Base-by-base conservation (phyloP, 2,329 filamentous ascomycete species). In the Fusarium pininemorale region DNA sequence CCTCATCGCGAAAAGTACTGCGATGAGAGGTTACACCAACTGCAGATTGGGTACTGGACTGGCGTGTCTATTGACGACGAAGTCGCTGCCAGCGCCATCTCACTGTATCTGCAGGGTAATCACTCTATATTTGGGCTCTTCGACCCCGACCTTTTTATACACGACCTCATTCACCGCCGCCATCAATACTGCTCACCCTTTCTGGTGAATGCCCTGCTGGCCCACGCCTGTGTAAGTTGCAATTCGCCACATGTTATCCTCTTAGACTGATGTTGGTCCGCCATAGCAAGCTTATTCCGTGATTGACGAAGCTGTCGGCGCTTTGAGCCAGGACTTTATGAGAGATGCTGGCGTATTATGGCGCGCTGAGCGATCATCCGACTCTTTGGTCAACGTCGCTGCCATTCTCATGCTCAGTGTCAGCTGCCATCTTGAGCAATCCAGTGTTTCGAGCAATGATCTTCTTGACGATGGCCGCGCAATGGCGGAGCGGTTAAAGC, bases 91-190 rank as follows among this genome's bases (percentile, higher is more conserved):
- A 66, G 72, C 22, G 73, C 77, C 28, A 78, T 83, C 13, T 82
- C 81, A 0, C 63, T 79, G 4, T 83, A 82, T 42, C 72, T 83
- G 2, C 65, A 72, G 51, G 80, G 79, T 11, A 80, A 83, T 14
- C 80, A 83, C 53, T 80, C 81, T 1, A 73, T 83, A 1, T 73
- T 83, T 11, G 82, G 81, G 6, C 62, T 81, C 3, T 84, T 84
- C 48, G 77, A 82, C 35, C 68, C 82, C 0, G n/a, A 76, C 35
- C 74, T 82, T 4, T 81, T 84, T 50, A 69, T 83, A 37, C 56
- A 66, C 14, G 80, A 83, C 60, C 70, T 84, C 6, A 65, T 83
- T 14, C 48, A 69, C 35, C 70, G 69, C 11, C 59, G 51, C 32
- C 60, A 69, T 10, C 66, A 70, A 1, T 79, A 79, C 45, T 83